These are phyloP conservation scores for Nepenthes mirabilis DNA, from an alignment of 148 eudicot species.

Conservation along the genomic window DNA sequence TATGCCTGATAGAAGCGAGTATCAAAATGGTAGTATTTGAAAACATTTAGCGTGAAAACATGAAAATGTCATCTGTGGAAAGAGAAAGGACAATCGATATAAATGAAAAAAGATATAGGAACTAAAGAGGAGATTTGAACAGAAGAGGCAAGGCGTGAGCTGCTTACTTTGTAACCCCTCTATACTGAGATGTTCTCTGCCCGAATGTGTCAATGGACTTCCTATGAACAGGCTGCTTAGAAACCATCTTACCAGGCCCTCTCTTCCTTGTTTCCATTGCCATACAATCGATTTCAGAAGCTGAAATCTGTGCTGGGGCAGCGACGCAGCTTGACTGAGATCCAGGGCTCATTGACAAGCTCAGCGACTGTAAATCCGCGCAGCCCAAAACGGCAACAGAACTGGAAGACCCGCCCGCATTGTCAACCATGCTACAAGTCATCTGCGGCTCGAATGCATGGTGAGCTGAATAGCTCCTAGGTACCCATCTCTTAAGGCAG, in stretches of 20 bases:
- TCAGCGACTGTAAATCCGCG: slow-evolving; percentile 34
- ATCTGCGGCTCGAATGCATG: slow-evolving; percentile 4
- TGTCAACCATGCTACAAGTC: slow-evolving; percentile 1
- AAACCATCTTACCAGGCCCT: slow-evolving; percentile 17
- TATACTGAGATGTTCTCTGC: slow-evolving; percentile 74
- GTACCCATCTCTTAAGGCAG: neutral
- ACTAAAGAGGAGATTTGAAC: neutral
- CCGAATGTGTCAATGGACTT: slow-evolving; percentile 71
- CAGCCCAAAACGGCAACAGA: slow-evolving; percentile 5
- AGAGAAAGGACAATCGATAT: neutral
- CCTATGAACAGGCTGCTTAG: slow-evolving; percentile 39
- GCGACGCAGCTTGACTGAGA: slow-evolving; percentile 63
- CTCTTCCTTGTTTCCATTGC: slow-evolving; percentile 42
- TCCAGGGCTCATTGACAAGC: slow-evolving; percentile 62
- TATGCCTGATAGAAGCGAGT: slow-evolving; percentile 31
- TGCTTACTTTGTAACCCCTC: slow-evolving; percentile 80
- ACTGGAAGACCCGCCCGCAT: neutral
- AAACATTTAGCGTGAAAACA: neutral
- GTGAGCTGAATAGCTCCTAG: neutral
- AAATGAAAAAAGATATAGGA: slow-evolving; percentile 1
- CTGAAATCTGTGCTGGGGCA: slow-evolving; percentile 17
- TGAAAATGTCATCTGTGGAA: neutral
- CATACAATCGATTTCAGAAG: slow-evolving; percentile 13
- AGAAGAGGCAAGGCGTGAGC: neutral
- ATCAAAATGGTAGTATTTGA: neutral